Conservation (phyloP, 345 rosid genomes). For the Luvunga scandens region DNA sequence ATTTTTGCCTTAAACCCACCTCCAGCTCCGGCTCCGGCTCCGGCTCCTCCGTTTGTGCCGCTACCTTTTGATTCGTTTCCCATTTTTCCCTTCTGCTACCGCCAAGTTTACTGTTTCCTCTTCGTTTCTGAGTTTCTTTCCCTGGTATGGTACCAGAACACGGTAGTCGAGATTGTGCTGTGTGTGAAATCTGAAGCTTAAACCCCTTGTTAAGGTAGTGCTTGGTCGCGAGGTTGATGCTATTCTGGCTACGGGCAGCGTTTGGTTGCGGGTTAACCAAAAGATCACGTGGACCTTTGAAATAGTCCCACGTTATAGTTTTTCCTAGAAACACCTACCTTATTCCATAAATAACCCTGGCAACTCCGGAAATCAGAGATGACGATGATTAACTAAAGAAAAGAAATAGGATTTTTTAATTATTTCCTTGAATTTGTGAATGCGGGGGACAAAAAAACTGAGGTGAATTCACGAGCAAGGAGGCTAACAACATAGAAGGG, state of each 20-base stretch:
- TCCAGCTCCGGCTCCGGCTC: too few species aligned
- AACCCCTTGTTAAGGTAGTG: neutral
- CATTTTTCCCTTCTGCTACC: constrained; percentile 23
- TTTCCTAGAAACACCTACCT: too few species aligned
- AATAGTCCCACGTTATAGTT: too few species aligned
- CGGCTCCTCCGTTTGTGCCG: constrained; percentile 15
- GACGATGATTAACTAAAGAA: too few species aligned
- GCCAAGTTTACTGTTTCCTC: neutral
- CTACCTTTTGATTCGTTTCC: constrained; percentile 37
- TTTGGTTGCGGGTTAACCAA: neutral
- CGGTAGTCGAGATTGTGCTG: neutral
- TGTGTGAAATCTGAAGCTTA: neutral
- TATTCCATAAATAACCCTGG: too few species aligned
- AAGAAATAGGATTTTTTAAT: too few species aligned
- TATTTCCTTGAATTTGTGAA: too few species aligned
- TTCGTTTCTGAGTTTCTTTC: neutral
- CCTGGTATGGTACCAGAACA: neutral
- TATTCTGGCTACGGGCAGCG: neutral
- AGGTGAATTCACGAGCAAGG: too few species aligned
- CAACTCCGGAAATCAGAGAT: too few species aligned
- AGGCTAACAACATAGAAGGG: too few species aligned
- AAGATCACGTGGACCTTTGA: neutral
- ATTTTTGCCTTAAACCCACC: constrained; percentile 60
- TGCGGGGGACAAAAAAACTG: too few species aligned
- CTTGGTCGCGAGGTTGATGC: neutral